phyloP scores from a whole-genome alignment of 2,329 filamentous ascomycete genomes.

The Hymenoscyphus occultus region DNA sequence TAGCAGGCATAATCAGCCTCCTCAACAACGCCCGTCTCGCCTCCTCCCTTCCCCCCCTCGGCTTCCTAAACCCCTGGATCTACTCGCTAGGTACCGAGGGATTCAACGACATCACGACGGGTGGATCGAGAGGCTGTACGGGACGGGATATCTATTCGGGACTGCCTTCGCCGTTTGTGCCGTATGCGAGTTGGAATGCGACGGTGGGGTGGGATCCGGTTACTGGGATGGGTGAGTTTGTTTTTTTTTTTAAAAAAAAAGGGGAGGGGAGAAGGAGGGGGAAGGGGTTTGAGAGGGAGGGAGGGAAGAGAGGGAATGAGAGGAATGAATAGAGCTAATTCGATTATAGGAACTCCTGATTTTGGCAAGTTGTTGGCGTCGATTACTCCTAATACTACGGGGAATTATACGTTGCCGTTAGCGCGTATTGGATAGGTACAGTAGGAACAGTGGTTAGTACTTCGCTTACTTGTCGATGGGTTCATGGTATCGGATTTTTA shows the following conservation, averaged over 20 bases:
- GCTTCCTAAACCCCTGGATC: conserved; percentile 60
- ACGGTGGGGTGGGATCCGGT: conserved; percentile 46
- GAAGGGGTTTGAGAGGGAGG: too few species aligned
- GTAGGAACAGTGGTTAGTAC: too few species aligned
- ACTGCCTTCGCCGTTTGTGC: conserved; percentile 28
- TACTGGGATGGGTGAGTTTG: conserved; percentile 42
- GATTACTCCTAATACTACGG: neutral
- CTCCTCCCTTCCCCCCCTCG: conserved; percentile 44
- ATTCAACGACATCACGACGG: conserved; percentile 46
- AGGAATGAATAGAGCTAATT: neutral
- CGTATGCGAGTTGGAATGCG: conserved; percentile 41
- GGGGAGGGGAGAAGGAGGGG: too few species aligned
- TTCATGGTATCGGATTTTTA: too few species aligned
- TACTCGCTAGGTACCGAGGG: conserved; percentile 48
- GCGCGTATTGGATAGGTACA: neutral
- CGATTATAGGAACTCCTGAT: neutral
- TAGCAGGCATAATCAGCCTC: conserved; percentile 56
- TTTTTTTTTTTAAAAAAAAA: neutral
- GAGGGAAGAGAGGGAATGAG: too few species aligned
- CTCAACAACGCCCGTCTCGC: conserved; percentile 59
- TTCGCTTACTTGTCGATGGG: too few species aligned
- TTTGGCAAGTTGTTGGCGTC: neutral
- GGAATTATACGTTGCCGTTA: neutral
- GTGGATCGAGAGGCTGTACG: conserved; percentile 38
- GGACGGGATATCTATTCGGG: conserved; percentile 29